These are phyloP conservation scores for Cutaneotrichosporon sp. DNA, from an alignment of 1,284 basidiomycete species.

Conservation along the genomic window DNA sequence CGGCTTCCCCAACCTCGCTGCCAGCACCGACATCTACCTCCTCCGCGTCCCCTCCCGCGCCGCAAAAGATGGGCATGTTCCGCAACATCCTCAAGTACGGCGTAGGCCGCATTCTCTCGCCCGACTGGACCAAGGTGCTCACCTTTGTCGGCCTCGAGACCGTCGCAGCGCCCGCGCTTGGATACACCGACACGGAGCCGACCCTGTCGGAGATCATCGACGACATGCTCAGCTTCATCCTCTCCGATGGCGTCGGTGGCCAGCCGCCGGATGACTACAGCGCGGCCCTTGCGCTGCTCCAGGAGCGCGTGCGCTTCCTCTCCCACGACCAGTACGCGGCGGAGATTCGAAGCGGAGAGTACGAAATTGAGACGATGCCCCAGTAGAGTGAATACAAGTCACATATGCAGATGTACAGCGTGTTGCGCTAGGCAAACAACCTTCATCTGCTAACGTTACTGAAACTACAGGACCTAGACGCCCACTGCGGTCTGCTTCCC, in stretches of 20 bases:
- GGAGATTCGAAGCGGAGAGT: not conserved
- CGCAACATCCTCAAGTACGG: constrained; percentile 5
- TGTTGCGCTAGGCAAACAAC: too few relatives aligned
- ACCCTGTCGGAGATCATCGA: not conserved
- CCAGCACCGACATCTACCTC: not conserved
- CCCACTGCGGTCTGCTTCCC: too few relatives aligned
- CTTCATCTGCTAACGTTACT: not conserved
- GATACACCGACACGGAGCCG: not conserved
- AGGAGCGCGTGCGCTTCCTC: constrained; percentile 5
- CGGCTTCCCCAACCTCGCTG: not conserved
- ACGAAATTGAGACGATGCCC: not conserved
- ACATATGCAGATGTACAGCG: too few relatives aligned
- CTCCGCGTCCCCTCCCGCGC: not conserved
- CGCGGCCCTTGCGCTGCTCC: not conserved
- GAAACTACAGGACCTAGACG: too few relatives aligned
- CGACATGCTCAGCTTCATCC: not conserved
- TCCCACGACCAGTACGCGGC: not conserved
- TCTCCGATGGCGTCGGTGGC: not conserved
- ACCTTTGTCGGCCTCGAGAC: not conserved
- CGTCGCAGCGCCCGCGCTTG: not conserved
- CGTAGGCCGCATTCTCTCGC: not conserved
- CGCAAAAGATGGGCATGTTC: constrained; percentile 3
- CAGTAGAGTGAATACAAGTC: too few relatives aligned
- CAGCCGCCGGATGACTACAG: not conserved
- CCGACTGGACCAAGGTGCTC: not conserved